Percentiles rank a stretch among this genome's conserved stretches.
These are phyloP conservation scores for Ampelocalamus luodianensis DNA, from an alignment of 176 grass and related monocot species.

Conservation along the genomic window DNA sequence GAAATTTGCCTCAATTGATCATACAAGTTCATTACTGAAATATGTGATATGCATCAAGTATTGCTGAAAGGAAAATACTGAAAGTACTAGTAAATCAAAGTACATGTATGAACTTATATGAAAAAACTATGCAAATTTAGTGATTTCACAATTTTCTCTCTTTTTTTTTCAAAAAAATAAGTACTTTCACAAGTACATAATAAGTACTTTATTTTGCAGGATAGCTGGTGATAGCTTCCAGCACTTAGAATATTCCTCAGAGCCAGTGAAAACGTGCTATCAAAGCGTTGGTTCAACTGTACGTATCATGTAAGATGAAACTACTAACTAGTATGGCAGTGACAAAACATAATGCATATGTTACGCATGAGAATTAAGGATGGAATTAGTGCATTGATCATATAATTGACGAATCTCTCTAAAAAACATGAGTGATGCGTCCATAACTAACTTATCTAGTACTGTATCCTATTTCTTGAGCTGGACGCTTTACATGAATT, in stretches of 20 bases:
- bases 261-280: background rate
- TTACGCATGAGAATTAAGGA: background rate
- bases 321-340: background rate
- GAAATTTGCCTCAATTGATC: background rate
- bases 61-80: background rate
- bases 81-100: background rate
- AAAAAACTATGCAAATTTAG: background rate
- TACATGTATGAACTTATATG: background rate
- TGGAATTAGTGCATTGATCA: background rate
- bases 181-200: background rate
- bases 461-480: background rate
- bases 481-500: background rate
- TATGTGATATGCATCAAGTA: background rate
- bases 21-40: background rate
- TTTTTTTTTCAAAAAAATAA: too few species aligned
- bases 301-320: background rate
- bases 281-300: slow-evolving; percentile 2
- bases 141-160: background rate
- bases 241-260: background rate
- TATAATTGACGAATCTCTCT: background rate
- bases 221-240: background rate
- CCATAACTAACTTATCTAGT: too few species aligned
- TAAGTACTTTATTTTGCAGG: background rate
- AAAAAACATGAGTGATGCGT: background rate
- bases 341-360: background rate